These are phyloP conservation scores for Pleurotus giganteus DNA, from an alignment of 768 basidiomycete species.

Conservation along the genomic window DNA sequence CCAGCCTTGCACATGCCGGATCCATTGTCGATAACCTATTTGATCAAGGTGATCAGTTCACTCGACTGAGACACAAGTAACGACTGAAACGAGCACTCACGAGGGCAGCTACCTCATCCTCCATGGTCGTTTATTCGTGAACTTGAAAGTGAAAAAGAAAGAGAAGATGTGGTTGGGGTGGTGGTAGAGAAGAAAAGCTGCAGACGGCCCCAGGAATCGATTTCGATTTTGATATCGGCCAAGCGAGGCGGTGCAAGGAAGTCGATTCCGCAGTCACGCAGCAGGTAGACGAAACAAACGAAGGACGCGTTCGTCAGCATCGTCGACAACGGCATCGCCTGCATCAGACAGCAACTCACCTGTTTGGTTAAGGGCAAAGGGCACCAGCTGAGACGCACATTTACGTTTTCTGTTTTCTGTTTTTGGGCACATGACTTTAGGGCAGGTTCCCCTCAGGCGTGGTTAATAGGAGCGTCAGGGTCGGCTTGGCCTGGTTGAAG, in stretches of 20 bases:
- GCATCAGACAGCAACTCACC: not conserved
- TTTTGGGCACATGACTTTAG: not conserved
- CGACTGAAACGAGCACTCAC: slow-evolving; percentile 24
- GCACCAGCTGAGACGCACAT: not conserved
- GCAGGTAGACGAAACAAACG: not conserved
- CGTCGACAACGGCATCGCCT: not conserved
- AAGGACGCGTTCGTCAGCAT: not conserved
- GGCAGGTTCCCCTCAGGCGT: not conserved
- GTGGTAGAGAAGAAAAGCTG: slow-evolving; percentile 9
- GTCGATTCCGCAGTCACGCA: not conserved
- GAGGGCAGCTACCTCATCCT: slow-evolving; percentile 64
- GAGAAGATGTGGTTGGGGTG: not conserved
- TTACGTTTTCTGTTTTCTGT: not conserved
- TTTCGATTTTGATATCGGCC: slow-evolving; percentile 5
- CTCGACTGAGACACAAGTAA: slow-evolving; percentile 2
- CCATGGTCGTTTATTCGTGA: slow-evolving; percentile 36
- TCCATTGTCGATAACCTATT: slow-evolving; percentile 85
- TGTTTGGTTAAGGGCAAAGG: not conserved
- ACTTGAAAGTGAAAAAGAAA: slow-evolving; percentile 1
- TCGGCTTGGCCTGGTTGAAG: too few species aligned
- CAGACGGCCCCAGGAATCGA: not conserved
- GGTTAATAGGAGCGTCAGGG: not conserved
- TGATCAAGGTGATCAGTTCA: not conserved
- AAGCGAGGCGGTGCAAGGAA: slow-evolving; percentile 4
- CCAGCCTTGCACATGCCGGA: slow-evolving; percentile 99